Evolutionary conservation across 2,329 filamentous ascomycete species (phyloP).

Genomic region (Colletotrichum liriopes): DNA sequence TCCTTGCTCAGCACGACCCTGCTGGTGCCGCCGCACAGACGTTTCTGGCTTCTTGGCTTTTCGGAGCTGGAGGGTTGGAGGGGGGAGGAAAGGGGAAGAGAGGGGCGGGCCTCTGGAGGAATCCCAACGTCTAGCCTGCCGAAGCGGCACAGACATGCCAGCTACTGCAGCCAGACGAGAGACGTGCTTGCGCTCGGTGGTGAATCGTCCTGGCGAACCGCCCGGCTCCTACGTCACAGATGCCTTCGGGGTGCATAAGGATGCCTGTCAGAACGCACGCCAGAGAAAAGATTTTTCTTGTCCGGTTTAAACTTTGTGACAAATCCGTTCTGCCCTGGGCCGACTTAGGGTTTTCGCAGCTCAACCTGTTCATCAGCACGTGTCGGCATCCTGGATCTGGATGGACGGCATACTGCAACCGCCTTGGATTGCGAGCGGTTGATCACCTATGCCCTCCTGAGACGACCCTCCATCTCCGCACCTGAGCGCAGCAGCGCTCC

Average conservation of each 20-base stretch:
- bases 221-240: conserved; percentile 40
- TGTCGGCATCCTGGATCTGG: conserved; percentile 32
- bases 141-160: conserved; percentile 9
- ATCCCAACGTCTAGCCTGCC: conserved; percentile 29
- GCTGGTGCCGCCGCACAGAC: conserved; percentile 35
- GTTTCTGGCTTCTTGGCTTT: conserved; percentile 33
- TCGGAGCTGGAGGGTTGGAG: conserved; percentile 24
- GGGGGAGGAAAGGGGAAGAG: not conserved
- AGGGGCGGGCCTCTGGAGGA: conserved; percentile 10
- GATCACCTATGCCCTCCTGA: conserved; percentile 25
- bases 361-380: conserved; percentile 24
- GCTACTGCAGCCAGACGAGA: not conserved
- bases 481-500: not conserved
- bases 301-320: conserved; percentile 7
- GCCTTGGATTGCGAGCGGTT: conserved; percentile 23
- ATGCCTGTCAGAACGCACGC: conserved; percentile 21
- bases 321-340: not conserved
- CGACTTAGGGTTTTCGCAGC: conserved; percentile 32
- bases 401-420: conserved; percentile 23
- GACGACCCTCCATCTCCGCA: conserved; percentile 32
- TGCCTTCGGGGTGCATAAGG: conserved; percentile 26
- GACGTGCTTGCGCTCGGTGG: conserved; percentile 19
- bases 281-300: not conserved
- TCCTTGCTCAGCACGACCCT: conserved; percentile 32
- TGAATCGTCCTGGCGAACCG: conserved; percentile 22